A percentile compares a stretch with the other conserved stretches of the same genome.
phyloP scores from a whole-genome alignment of 2,329 filamentous ascomycete species.

The Fusarium tanahbumbuense region DNA sequence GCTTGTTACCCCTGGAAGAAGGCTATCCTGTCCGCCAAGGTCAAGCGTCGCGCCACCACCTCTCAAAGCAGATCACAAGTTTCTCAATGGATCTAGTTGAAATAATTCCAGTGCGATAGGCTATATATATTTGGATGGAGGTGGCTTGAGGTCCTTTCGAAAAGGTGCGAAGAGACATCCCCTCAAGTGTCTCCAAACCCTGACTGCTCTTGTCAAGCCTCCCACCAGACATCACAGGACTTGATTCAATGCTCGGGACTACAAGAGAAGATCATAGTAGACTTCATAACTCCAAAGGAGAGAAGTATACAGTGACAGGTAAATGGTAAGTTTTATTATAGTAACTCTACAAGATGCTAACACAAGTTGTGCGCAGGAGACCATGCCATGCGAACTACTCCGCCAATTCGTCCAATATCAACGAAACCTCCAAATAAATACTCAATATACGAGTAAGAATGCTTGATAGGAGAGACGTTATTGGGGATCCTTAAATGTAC shows the following conservation, averaged over 20 bases:
- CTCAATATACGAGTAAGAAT: fast-evolving
- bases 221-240: background rate
- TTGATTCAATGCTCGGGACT: background rate
- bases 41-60: no score
- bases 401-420: background rate
- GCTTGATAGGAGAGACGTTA: fast-evolving
- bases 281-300: background rate
- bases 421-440: background rate
- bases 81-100: background rate
- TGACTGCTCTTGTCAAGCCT: background rate
- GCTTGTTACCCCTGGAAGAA: no score
- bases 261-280: background rate
- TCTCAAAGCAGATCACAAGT: background rate
- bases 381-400: no score
- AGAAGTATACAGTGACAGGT: background rate
- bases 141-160: background rate
- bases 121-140: background rate
- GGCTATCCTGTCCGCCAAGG: background rate
- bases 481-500: background rate
- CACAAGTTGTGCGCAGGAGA: background rate
- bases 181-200: background rate
- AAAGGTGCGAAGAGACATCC: background rate
- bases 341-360: background rate
- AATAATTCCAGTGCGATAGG: background rate
- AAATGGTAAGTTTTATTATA: background rate